Evolutionary conservation across 1,139 yeast genomes (phyloP).

Genomic region (Yamadazyma epiphylla): DNA sequence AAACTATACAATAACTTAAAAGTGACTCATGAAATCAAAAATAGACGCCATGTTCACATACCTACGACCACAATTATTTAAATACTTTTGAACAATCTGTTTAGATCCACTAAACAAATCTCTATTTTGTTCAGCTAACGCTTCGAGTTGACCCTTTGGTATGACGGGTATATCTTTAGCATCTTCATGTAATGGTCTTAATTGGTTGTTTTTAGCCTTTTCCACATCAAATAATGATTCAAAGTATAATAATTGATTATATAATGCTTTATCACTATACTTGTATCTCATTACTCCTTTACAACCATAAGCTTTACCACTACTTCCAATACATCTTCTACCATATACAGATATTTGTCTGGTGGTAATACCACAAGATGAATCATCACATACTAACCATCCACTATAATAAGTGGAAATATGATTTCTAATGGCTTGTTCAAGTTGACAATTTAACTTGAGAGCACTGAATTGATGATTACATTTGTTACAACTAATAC

Average conservation of each 20-base stretch:
- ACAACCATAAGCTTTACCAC: conserved; percentile 65
- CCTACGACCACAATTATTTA: conserved; percentile 83
- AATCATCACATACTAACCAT: conserved; percentile 81
- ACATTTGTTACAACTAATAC: conserved; percentile 70
- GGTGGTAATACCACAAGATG: conserved; percentile 76
- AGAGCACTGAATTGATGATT: conserved; percentile 46
- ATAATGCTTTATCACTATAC: conserved; percentile 75
- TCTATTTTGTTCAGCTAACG: conserved; percentile 79
- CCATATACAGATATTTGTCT: conserved; percentile 91
- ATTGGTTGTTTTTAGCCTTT: conserved; percentile 56
- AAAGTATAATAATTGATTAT: conserved; percentile 81
- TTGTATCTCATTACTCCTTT: conserved; percentile 80
- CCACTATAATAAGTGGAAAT: conserved; percentile 80
- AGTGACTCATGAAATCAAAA: conserved; percentile 52
- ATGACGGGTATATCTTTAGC: conserved; percentile 32
- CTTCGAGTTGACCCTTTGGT: conserved; percentile 58
- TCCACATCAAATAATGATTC: conserved; percentile 79
- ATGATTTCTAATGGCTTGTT: conserved; percentile 61
- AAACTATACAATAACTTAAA: background rate
- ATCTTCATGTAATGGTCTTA: conserved; percentile 47
- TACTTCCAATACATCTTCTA: conserved; percentile 68
- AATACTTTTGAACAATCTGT: conserved; percentile 68
- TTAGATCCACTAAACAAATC: conserved; percentile 54
- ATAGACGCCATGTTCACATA: conserved; percentile 84
- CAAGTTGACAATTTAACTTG: conserved; percentile 68